phyloP scores from a whole-genome alignment of 257 asterid genomes.

The Jacaranda mimosifolia region DNA sequence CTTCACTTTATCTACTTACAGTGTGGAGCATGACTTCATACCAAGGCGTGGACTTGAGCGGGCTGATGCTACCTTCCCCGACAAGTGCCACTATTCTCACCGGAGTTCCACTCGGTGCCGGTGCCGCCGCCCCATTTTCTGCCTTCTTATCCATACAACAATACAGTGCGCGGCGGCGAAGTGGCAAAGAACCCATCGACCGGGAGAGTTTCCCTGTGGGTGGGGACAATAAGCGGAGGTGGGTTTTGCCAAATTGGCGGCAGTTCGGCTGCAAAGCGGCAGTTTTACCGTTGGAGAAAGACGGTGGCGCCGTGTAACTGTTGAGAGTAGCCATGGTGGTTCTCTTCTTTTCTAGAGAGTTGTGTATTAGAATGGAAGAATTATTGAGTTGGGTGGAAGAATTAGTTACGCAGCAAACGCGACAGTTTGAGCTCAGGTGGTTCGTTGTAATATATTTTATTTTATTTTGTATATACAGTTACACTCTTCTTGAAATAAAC shows the following conservation, averaged over 20 bases:
- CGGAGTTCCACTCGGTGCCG: too few relatives aligned
- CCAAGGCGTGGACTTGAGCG: conserved; percentile 89
- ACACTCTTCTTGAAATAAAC: too few relatives aligned
- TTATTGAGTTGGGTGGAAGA: conserved; percentile 1
- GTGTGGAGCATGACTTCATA: conserved; percentile 84
- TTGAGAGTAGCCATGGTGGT: conserved; percentile 40
- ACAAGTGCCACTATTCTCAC: conserved; percentile 84
- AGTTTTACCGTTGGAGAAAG: conserved; percentile 27
- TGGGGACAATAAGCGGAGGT: conserved; percentile 14
- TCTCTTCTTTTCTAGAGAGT: neutral
- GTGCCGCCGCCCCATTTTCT: conserved; percentile 36
- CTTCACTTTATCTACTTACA: conserved; percentile 47
- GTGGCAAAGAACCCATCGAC: conserved; percentile 12
- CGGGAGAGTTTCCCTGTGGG: neutral
- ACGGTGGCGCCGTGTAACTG: conserved; percentile 36
- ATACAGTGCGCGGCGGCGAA: conserved; percentile 34
- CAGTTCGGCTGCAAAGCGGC: conserved; percentile 20
- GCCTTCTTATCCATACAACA: conserved; percentile 22
- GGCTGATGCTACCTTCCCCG: conserved; percentile 87
- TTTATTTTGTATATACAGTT: too few relatives aligned
- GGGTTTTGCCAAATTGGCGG: conserved; percentile 22
- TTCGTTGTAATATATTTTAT: neutral
- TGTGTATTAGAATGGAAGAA: neutral
- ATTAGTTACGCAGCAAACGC: neutral
- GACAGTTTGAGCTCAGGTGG: neutral